Evolutionary conservation across 2,329 filamentous ascomycete genomes (phyloP).

Genomic region (Metarhizium brunneum): DNA sequence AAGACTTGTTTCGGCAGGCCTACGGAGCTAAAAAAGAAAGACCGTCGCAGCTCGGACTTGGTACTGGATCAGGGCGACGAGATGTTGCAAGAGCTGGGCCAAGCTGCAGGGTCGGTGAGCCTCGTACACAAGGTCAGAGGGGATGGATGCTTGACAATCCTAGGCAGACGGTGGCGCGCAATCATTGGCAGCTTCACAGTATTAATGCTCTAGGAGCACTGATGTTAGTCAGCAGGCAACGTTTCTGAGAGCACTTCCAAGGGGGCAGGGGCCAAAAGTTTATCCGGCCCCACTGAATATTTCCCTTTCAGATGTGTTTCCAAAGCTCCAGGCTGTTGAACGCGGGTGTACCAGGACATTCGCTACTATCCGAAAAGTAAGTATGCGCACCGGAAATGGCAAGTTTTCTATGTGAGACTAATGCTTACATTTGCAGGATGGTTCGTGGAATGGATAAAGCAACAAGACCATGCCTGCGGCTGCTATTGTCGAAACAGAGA

Average conservation of each 20-base stretch:
- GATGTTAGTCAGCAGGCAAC: not conserved
- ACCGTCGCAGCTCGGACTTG: not conserved
- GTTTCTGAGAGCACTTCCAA: not conserved
- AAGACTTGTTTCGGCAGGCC: not conserved
- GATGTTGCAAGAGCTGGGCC: not conserved
- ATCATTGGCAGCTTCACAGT: constrained; percentile 3
- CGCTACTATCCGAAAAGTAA: not conserved
- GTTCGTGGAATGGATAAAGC: constrained; percentile 8
- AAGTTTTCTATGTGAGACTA: not conserved
- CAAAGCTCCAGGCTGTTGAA: not conserved
- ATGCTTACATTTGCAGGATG: constrained; percentile 10
- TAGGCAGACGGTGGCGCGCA: constrained; percentile 17
- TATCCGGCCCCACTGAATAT: not conserved
- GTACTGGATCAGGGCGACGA: not conserved
- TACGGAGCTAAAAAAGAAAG: not conserved
- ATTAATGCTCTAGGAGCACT: not conserved
- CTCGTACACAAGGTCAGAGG: no score
- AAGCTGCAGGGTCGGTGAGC: constrained; percentile 3
- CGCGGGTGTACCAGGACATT: not conserved
- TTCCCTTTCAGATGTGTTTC: not conserved
- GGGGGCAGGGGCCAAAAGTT: not conserved
- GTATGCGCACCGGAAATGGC: not conserved
- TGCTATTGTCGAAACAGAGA: constrained; percentile 5
- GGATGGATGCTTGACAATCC: not conserved
- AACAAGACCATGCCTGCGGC: constrained; percentile 13